Evolutionary conservation across 73 alveolate species (phyloP), one percentile per base, ranked within the genome.

Genomic region (Paramecium pentaurelia): DNA sequence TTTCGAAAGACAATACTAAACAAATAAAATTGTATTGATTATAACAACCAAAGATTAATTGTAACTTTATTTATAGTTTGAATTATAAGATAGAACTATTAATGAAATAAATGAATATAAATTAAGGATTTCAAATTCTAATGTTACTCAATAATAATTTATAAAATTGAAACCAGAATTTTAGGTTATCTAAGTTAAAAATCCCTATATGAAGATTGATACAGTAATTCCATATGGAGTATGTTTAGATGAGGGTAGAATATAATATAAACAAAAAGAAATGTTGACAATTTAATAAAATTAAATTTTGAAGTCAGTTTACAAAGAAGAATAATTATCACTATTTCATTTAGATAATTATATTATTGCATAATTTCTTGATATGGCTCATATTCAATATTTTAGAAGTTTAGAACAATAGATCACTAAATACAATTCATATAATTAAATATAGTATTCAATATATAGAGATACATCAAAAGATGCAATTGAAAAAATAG

Each of bases 171-270:
- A 64, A 27, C 84, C 84, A 14, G 84, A 64, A 64, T 64, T 32
- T 12, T 28, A 64, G 32, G 12, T 64, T 8, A 28, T 64, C 10
- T 12, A 32, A 9, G 6, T 20, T 4, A 64, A 64, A 10, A 10
- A 73, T 40, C 87, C 87, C 18, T 40, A 73, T 22, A 40, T 73
- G 60, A 40, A 73, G 37, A 73, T 73, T 4, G 60, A 37, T n/a
- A 12, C 40, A 0, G 87, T n/a, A 0, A 40, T 73, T 5, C 87
- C 87, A 36, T 73, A 73, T 40, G 87, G 87, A 73, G 60, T 73
- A 0, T 73, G 87, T 73, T 12, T 73, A 6, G 87, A 73, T 73
- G 87, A 73, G 16, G 36, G 68, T 40, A 73, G 87, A 37, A 73
- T 38, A 73, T 6, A 73, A 30, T 73, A 16, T 6, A 73, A 73